Evolutionary conservation across 2,329 filamentous ascomycete genomes (phyloP).

Genomic region (Nigrograna mackinnonii): DNA sequence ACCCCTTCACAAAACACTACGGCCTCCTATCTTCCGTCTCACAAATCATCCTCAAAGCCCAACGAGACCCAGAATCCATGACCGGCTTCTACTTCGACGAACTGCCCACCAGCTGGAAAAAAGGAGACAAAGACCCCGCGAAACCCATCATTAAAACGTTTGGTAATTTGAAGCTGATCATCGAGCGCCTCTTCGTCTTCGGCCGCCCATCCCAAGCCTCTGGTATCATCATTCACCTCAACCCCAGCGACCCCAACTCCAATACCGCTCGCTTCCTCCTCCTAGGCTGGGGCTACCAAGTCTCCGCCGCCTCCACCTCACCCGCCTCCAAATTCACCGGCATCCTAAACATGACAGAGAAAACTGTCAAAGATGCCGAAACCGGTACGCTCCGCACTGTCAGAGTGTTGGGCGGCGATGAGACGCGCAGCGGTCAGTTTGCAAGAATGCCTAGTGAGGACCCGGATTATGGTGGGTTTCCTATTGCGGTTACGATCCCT

Average conservation of each 20-base stretch:
- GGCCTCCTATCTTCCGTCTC: slow-evolving; percentile 34
- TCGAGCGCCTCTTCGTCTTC: slow-evolving; percentile 47
- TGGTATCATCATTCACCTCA: slow-evolving; percentile 44
- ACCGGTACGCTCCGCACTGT: slow-evolving; percentile 35
- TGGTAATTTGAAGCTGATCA: slow-evolving; percentile 32
- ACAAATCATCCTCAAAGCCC: slow-evolving; percentile 39
- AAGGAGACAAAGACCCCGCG: slow-evolving; percentile 5
- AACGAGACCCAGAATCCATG: slow-evolving; percentile 30
- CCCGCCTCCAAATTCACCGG: slow-evolving; percentile 38
- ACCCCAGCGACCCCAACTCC: slow-evolving; percentile 12
- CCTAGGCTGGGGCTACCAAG: slow-evolving; percentile 48
- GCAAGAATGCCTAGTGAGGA: slow-evolving; percentile 58
- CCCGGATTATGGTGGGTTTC: slow-evolving; percentile 57
- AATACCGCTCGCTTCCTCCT: slow-evolving; percentile 37
- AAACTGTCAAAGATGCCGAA: slow-evolving; percentile 34
- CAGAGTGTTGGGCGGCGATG: slow-evolving; percentile 42
- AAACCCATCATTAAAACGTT: slow-evolving; percentile 24
- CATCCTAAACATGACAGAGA: slow-evolving; percentile 42
- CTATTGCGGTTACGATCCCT: slow-evolving; percentile 56
- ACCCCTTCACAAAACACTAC: slow-evolving; percentile 41
- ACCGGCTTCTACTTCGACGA: slow-evolving; percentile 46
- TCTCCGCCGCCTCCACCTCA: slow-evolving; percentile 24
- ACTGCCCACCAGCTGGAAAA: slow-evolving; percentile 25
- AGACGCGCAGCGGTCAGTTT: slow-evolving; percentile 41
- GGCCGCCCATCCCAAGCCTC: slow-evolving; percentile 39